phyloP scores from a whole-genome alignment of 2,329 filamentous ascomycete genomes.

The Lachnellula hyalina region DNA sequence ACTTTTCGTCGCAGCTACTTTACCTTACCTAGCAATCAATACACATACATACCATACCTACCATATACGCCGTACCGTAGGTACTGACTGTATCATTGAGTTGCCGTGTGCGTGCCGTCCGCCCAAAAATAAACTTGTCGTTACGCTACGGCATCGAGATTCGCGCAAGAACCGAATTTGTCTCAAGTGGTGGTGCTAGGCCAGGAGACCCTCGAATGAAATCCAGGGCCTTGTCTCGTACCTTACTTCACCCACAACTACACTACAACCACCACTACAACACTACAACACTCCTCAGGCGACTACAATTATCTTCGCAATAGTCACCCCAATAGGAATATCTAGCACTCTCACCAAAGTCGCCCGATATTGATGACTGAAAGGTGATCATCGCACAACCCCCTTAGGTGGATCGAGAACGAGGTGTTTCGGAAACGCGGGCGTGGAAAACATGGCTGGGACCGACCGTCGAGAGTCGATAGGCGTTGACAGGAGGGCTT shows the following conservation, averaged over 20 bases:
- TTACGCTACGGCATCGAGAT: too few species aligned
- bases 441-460: conserved; percentile 36
- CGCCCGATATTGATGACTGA: conserved; percentile 13
- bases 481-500: conserved; percentile 39
- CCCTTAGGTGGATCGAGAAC: conserved; percentile 10
- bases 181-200: too few species aligned
- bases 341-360: background rate
- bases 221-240: too few species aligned
- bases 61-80: too few species aligned
- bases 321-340: background rate
- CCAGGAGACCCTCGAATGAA: too few species aligned
- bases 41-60: too few species aligned
- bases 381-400: conserved; percentile 3
- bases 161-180: too few species aligned
- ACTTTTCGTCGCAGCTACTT: too few species aligned
- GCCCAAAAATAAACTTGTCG: too few species aligned
- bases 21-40: too few species aligned
- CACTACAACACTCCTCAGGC: background rate
- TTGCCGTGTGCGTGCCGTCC: too few species aligned
- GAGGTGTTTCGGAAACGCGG: conserved; percentile 13
- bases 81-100: too few species aligned
- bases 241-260: background rate
- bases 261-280: background rate
- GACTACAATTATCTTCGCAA: background rate
- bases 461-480: conserved; percentile 34